Conservation (phyloP, 208 protist genomes). For the Trypanosoma avium region DNA sequence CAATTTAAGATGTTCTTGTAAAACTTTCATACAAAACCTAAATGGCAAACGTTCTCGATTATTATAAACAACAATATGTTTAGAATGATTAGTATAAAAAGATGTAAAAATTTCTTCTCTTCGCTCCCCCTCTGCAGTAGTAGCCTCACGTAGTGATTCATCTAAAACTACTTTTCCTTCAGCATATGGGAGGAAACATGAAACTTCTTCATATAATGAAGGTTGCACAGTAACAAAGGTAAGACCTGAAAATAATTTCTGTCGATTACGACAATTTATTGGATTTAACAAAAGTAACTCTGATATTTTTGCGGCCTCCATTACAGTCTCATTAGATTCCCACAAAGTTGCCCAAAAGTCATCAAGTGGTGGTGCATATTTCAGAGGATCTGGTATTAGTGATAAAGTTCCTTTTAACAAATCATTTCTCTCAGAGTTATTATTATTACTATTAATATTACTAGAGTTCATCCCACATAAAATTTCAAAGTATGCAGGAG, state of each 20-base stretch:
- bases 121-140: not conserved
- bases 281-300: constrained; percentile 21
- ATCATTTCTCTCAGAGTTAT: constrained; percentile 19
- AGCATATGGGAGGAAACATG: constrained; percentile 44
- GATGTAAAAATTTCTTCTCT: constrained; percentile 18
- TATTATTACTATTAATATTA: constrained; percentile 5
- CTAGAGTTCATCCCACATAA: constrained; percentile 32
- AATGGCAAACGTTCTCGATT: constrained; percentile 48
- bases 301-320: not conserved
- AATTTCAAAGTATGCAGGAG: constrained; percentile 53
- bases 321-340: not conserved
- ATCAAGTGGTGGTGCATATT: constrained; percentile 1
- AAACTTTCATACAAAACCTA: constrained; percentile 26
- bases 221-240: constrained; percentile 68
- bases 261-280: constrained; percentile 35
- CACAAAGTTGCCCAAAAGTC: constrained; percentile 11
- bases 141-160: constrained; percentile 24
- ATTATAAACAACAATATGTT: constrained; percentile 62
- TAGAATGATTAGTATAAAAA: constrained; percentile 42
- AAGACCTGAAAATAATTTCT: constrained; percentile 42
- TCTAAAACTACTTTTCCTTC: constrained; percentile 52
- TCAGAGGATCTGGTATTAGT: not conserved
- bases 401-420: not conserved
- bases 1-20: constrained; percentile 41
- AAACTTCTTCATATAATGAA: constrained; percentile 55